Base-by-base conservation (phyloP, 345 rosid genomes). In the Populus davidiana region DNA sequence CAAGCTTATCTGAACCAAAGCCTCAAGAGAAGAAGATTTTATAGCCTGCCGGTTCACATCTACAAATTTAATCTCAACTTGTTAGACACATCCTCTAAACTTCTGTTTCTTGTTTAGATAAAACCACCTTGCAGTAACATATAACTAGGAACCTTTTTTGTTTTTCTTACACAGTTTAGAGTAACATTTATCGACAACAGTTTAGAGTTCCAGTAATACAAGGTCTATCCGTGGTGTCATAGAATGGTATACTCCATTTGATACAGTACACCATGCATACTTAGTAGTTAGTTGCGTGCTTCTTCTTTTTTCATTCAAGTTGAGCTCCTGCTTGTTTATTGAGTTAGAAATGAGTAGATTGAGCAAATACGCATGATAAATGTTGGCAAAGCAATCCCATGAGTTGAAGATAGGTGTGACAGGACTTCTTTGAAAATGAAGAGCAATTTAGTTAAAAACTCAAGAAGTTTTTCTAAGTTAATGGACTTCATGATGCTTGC, bases 1-100 rank as follows among this genome's bases (percentile, higher is more conserved):
- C 92, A 2, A 86, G 83, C 77, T 70, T 72, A 63, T 85, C 89
- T 66, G 80, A 78, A 61, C 77, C 81, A 38, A 71, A 69, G 47
- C 33, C 77, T 41, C n/a, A 61, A 67, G 39, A 38, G 61, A 8
- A 21, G 38, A 62, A 64, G 66, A 36, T n/a, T 33, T 5, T 36
- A 31, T 73, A 25, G 64, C n/a, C 36, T 27, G 16, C 20, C 23
- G 33, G 10, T 9, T 50, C 5, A 11, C 20, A 54, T 56, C 49
- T 16, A 25, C 11, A 54, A 73, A 31, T 36, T 2, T 11, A 23
- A 33, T 69, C 54, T 49, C 5, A 14, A 16, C 21, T 49, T 49
- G 54, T 49, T 49, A 0, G 4, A 49, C 54, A 16, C 7, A 49
- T 1, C 54, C 21, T 49, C 54, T 49, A 14, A 17, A 16, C 5